Percentiles rank a stretch among this genome's conserved stretches.
These are phyloP conservation scores for Coemansia sp. DNA, from an alignment of 192 early-diverging fungal species.

Conservation along the genomic window DNA sequence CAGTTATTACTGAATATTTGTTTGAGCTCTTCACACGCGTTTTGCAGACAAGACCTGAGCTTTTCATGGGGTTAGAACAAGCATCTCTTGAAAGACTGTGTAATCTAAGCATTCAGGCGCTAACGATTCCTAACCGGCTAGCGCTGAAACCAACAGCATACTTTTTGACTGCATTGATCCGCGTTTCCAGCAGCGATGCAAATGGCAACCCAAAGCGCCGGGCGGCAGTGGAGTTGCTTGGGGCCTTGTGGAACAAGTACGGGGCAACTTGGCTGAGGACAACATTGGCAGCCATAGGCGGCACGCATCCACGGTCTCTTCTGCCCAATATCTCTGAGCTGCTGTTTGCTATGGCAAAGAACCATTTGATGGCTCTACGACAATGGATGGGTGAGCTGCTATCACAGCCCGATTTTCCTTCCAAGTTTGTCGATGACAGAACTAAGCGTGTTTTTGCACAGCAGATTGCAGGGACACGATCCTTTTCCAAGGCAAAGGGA, in stretches of 20 bases:
- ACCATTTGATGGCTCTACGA: conserved; percentile 22
- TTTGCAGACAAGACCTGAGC: conserved; percentile 26
- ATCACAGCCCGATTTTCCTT: conserved; percentile 33
- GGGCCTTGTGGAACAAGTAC: conserved; percentile 25
- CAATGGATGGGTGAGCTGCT: conserved; percentile 32
- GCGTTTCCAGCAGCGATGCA: conserved; percentile 19
- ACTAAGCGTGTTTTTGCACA: conserved; percentile 41
- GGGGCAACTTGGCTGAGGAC: conserved; percentile 42
- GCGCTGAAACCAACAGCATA: conserved; percentile 40
- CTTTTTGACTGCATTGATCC: conserved; percentile 39
- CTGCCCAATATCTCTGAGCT: conserved; percentile 48
- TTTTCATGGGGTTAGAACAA: conserved; percentile 13
- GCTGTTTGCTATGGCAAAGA: conserved; percentile 41
- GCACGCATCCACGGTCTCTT: conserved; percentile 46
- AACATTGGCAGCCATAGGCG: conserved; percentile 45
- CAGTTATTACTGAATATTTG: conserved; percentile 33
- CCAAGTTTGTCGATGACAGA: conserved; percentile 16
- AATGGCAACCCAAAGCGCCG: not conserved
- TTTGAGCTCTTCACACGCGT: conserved; percentile 43
- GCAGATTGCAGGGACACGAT: conserved; percentile 38
- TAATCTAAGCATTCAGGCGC: conserved; percentile 40
- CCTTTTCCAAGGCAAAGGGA: conserved; percentile 31
- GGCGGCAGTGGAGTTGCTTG: conserved; percentile 18
- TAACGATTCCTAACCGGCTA: conserved; percentile 44
- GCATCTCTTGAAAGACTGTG: conserved; percentile 26